Conservation (phyloP, 805 yeast species). For the Kodamaea restingae region DNA sequence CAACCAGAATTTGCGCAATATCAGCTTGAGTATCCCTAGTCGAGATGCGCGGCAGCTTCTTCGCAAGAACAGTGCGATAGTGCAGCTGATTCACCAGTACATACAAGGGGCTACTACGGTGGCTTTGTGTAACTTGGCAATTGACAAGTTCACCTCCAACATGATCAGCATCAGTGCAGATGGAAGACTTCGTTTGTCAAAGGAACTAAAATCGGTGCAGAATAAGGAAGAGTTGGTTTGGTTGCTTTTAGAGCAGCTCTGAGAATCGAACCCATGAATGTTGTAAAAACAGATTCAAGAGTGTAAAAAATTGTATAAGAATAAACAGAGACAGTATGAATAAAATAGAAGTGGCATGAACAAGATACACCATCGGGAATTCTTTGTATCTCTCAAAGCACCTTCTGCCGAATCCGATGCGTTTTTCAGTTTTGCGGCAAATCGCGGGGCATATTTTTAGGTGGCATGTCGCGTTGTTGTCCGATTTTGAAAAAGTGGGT, state of each 20-base stretch:
- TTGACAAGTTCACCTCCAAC: slow-evolving; percentile 17
- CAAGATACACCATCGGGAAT: too few species aligned
- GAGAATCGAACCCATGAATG: too few species aligned
- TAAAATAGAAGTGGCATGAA: too few species aligned
- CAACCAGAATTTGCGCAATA: slow-evolving; percentile 18
- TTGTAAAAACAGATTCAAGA: too few species aligned
- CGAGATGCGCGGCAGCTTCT: slow-evolving; percentile 14
- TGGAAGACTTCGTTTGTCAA: slow-evolving; percentile 20
- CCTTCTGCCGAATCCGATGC: too few species aligned
- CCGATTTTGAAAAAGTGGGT: not conserved
- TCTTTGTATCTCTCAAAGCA: too few species aligned
- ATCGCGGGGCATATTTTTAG: too few species aligned
- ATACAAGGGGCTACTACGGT: slow-evolving; percentile 19
- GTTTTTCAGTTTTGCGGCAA: too few species aligned
- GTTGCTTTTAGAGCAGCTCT: slow-evolving; percentile 11
- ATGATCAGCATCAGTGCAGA: slow-evolving; percentile 19
- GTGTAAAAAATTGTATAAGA: not conserved
- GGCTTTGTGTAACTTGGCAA: slow-evolving; percentile 17
- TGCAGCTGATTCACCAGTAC: slow-evolving; percentile 16
- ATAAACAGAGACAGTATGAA: not conserved
- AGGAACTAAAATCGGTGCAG: not conserved
- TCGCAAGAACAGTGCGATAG: slow-evolving; percentile 8
- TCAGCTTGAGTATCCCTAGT: slow-evolving; percentile 20
- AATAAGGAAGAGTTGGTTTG: slow-evolving; percentile 13
- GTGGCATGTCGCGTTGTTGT: not conserved